phyloP scores from a whole-genome alignment of 2,329 filamentous ascomycete species.

The Xylariaceae sp. region DNA sequence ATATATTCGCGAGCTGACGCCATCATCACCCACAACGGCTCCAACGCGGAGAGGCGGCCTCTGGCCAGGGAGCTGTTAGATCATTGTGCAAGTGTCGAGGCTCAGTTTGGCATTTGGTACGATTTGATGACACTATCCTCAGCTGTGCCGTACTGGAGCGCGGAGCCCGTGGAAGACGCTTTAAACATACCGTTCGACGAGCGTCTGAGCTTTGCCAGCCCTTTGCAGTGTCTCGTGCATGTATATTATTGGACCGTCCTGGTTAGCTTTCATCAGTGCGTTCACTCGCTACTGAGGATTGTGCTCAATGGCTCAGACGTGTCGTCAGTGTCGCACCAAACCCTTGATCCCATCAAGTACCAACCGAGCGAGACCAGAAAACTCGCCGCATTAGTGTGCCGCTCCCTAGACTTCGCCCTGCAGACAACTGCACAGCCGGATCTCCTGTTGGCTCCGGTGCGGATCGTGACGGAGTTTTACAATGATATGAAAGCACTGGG shows the following conservation, averaged over 20 bases:
- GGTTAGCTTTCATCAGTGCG: conserved; percentile 44
- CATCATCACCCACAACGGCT: conserved; percentile 33
- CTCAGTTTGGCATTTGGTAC: conserved; percentile 45
- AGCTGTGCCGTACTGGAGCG: conserved; percentile 36
- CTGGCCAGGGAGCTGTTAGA: conserved; percentile 44
- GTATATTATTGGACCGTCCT: conserved; percentile 51
- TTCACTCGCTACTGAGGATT: conserved; percentile 40
- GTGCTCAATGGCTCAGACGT: conserved; percentile 39
- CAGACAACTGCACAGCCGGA: conserved; percentile 31
- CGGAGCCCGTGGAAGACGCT: conserved; percentile 23
- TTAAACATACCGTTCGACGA: conserved; percentile 40
- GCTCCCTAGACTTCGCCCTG: conserved; percentile 44
- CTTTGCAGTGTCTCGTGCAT: conserved; percentile 41
- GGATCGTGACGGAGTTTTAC: conserved; percentile 25
- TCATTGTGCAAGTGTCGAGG: conserved; percentile 43
- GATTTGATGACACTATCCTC: conserved; percentile 19
- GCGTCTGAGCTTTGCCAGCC: conserved; percentile 40
- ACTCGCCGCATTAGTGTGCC: conserved; percentile 45
- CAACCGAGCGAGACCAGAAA: conserved; percentile 35
- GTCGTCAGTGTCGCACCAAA: conserved; percentile 35
- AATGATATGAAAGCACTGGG: conserved; percentile 18
- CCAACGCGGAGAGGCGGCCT: conserved; percentile 38
- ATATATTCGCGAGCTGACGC: conserved; percentile 42
- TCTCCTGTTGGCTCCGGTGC: conserved; percentile 27
- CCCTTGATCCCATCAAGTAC: conserved; percentile 39